phyloP scores from a whole-genome alignment of 2,329 filamentous ascomycete species.

The Hysterium pulicare region DNA sequence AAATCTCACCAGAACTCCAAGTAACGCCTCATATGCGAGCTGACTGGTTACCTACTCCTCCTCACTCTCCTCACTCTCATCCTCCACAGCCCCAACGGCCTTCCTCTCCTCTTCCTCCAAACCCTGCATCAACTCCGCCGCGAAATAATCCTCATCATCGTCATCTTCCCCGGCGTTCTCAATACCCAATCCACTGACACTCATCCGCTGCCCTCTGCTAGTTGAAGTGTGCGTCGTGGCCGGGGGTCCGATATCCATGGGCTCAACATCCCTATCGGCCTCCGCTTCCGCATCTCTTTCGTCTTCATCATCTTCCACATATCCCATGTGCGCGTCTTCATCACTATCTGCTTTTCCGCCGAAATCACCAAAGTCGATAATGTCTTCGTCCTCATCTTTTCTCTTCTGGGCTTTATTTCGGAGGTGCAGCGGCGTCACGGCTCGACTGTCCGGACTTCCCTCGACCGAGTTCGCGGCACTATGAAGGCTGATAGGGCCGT shows the following conservation, averaged over 20 bases:
- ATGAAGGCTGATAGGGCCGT: slow-evolving; percentile 43
- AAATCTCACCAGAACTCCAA: too few species aligned
- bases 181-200: slow-evolving; percentile 8
- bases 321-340: slow-evolving; percentile 11
- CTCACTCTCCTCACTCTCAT: slow-evolving; percentile 42
- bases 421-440: slow-evolving; percentile 3
- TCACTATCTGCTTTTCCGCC: slow-evolving; percentile 26
- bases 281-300: slow-evolving; percentile 23
- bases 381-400: slow-evolving; percentile 23
- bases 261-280: slow-evolving; percentile 29
- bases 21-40: too few species aligned
- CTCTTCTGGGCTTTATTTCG: slow-evolving; percentile 10
- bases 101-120: slow-evolving; percentile 20
- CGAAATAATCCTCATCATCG: slow-evolving; percentile 41
- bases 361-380: slow-evolving; percentile 35
- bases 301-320: slow-evolving; percentile 21
- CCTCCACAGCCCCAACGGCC: slow-evolving; percentile 28
- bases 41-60: slow-evolving; percentile 31
- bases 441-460: slow-evolving; percentile 23
- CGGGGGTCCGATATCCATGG: slow-evolving; percentile 32
- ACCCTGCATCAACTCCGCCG: slow-evolving; percentile 42
- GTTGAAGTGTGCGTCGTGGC: slow-evolving; percentile 13
- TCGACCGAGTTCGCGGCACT: slow-evolving; percentile 40
- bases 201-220: slow-evolving; percentile 5
- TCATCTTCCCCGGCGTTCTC: slow-evolving; percentile 23